phyloP scores from a whole-genome alignment of 2,329 filamentous ascomycete species.

The Neonectria magnoliae region DNA sequence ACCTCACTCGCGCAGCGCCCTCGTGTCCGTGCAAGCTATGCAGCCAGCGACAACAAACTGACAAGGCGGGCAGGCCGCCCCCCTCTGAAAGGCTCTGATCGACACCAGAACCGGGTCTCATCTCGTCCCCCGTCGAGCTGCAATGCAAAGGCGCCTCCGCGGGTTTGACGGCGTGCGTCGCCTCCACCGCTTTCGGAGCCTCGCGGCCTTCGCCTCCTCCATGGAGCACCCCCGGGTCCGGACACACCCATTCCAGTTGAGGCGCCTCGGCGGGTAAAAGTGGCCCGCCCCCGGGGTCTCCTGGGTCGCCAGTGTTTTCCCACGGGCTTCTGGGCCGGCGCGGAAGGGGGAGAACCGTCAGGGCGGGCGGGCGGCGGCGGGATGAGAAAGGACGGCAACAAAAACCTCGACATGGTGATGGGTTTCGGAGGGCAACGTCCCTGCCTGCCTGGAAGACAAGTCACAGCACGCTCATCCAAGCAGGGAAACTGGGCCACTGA shows the following conservation, averaged over 20 bases:
- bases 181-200: conserved; percentile 46
- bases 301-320: conserved; percentile 26
- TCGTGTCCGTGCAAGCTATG: conserved; percentile 5
- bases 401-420: no score
- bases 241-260: conserved; percentile 37
- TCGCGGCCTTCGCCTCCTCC: conserved; percentile 30
- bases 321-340: conserved; percentile 31
- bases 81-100: conserved; percentile 32
- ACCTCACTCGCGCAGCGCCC: conserved; percentile 28
- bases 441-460: no score
- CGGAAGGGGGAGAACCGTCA: not conserved
- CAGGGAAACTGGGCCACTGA: not conserved
- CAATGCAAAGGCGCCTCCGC: not conserved
- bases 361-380: conserved; percentile 23
- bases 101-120: conserved; percentile 30
- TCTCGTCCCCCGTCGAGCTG: conserved; percentile 7
- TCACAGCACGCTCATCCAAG: no score
- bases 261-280: conserved; percentile 42
- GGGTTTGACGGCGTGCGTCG: conserved; percentile 12
- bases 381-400: not conserved
- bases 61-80: conserved; percentile 29
- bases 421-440: no score
- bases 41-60: not conserved
- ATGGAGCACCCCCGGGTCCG: conserved; percentile 23
- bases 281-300: conserved; percentile 35